Evolutionary conservation across 345 rosid genomes (phyloP).

Genomic region (Dimocarpus longan): DNA sequence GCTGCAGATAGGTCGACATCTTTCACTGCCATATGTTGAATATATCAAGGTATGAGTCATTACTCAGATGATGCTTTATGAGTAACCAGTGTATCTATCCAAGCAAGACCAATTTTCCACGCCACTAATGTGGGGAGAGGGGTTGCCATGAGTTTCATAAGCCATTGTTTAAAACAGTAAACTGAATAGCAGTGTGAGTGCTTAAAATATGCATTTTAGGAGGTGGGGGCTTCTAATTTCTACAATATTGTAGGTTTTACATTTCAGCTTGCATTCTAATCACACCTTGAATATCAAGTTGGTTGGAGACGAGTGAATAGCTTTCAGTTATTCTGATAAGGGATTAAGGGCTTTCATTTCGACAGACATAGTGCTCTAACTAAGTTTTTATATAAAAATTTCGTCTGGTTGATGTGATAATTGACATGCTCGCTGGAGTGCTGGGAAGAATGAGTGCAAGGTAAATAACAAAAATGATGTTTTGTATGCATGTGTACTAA

Average conservation of each 20-base stretch:
- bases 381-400: no score
- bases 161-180: neutral
- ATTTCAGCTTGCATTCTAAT: neutral
- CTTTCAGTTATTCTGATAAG: conserved; percentile 1
- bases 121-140: neutral
- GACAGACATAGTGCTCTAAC: neutral
- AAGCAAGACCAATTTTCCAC: neutral
- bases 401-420: neutral
- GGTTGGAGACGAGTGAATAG: neutral
- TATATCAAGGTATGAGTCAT: conserved; percentile 73
- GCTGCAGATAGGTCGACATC: conserved; percentile 85
- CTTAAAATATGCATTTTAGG: neutral
- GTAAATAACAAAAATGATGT: neutral
- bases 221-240: neutral
- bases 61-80: conserved; percentile 3
- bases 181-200: neutral
- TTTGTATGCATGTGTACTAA: neutral
- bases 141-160: neutral
- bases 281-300: neutral
- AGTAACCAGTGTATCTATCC: neutral
- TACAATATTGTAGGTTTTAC: neutral
- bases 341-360: neutral
- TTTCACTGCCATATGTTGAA: conserved; percentile 92
- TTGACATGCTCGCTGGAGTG: neutral
- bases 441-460: neutral